Conservation (phyloP, 495 filamentous ascomycete species). For the Talaromyces ruber region DNA sequence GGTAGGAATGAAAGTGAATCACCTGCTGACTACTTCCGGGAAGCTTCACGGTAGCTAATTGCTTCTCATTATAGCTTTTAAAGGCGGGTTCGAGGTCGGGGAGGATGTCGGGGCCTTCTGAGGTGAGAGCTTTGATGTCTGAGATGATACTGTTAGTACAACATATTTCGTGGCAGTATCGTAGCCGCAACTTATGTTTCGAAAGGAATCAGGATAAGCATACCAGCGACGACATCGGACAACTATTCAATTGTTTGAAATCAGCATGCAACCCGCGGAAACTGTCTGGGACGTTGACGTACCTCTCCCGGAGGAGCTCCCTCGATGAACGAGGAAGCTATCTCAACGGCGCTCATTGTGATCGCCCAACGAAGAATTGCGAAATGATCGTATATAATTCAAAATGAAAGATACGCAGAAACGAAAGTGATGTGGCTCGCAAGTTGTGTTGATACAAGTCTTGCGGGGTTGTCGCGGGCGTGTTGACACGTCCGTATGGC, state of each 20-base stretch:
- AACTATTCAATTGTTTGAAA: slow-evolving; percentile 46
- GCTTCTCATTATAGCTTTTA: slow-evolving; percentile 91
- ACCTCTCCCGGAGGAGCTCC: slow-evolving; percentile 97
- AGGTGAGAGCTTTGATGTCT: slow-evolving; percentile 86
- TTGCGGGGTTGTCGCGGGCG: neutral
- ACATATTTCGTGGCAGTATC: too few relatives aligned
- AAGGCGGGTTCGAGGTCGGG: slow-evolving; percentile 72
- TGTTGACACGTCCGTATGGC: neutral
- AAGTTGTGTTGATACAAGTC: neutral
- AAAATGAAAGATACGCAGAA: neutral
- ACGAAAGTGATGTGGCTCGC: neutral
- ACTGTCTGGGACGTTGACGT: slow-evolving; percentile 20
- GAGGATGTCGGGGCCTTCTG: slow-evolving; percentile 58
- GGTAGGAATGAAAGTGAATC: too few relatives aligned
- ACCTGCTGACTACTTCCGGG: slow-evolving; percentile 75
- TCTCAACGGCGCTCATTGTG: slow-evolving; percentile 43
- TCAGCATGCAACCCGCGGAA: slow-evolving; percentile 2
- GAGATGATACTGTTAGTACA: neutral
- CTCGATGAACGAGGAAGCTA: slow-evolving; percentile 81
- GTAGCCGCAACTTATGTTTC: too few relatives aligned
- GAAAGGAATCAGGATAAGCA: slow-evolving; percentile 4
- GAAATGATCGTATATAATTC: neutral
- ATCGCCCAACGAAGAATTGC: neutral
- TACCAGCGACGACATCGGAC: slow-evolving; percentile 85
- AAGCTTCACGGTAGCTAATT: slow-evolving; percentile 80